Base-by-base conservation (phyloP, 768 basidiomycete species). In the Xerocomus spinulosus region DNA sequence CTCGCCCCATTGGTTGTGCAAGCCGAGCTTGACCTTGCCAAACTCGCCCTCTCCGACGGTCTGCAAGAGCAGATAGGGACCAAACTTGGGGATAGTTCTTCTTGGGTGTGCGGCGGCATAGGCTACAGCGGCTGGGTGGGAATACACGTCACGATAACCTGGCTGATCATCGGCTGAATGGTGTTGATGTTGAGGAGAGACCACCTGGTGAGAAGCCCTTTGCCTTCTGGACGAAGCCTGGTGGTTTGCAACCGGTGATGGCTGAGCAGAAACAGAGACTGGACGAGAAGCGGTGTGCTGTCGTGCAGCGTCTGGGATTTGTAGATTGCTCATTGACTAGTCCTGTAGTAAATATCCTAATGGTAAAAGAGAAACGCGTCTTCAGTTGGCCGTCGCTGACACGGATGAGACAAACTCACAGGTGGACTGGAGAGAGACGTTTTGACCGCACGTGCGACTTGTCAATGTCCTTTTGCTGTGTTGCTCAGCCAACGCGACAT, bases 1-100 rank as follows among this genome's bases (percentile, higher is more conserved):
- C 67, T 96, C 93, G 25, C 92, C 93, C 83, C 88, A 96, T 55
- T 88, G 83, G 56, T 75, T 77, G 60, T 98, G 95, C 44, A 98
- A 75, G 5, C 95, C 95, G n/a, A 98, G 81, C 67, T 97, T 98
- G 71, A 98, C 94, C 67, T 98, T 98, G 38, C 93, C 94, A 62
- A 97, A 97, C 73, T 98, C 95, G 56, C 95, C 95, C 70, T 99
- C 95, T 37, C 96, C 96, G 17, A 99, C 77, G 0, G 96, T 98
- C 67, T 98, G 94, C 15, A 99, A 74, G 32, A 98, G 78, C 9
- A 98, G 75, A 68, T 99, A 99, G 0, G 94, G 92, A 0, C 96
- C 96, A 57, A 99, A 98, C 68, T 85, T 87, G 46, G 91, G 91
- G 34, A 92, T 92, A 21, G 82, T 82, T n/a, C 91, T 79, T 46